Conservation (phyloP, 805 yeast genomes). For the Ogataea trehalophila region DNA sequence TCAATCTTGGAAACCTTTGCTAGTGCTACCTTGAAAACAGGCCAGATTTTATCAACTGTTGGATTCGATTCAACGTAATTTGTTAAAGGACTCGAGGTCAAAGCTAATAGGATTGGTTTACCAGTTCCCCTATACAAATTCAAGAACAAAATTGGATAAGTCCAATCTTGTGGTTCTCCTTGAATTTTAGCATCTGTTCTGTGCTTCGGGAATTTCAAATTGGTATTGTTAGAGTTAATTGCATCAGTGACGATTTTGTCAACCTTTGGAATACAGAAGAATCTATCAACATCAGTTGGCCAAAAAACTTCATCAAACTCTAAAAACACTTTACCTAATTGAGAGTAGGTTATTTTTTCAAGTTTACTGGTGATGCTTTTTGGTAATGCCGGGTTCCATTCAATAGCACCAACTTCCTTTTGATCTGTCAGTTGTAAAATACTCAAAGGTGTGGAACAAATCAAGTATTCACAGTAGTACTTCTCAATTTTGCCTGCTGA, state of each 20-base stretch:
- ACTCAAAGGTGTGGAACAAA: conserved; percentile 49
- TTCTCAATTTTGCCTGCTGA: conserved; percentile 2
- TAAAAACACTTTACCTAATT: conserved; percentile 43
- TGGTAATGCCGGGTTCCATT: conserved; percentile 35
- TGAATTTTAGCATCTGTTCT: conserved; percentile 7
- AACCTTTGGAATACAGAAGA: conserved; percentile 27
- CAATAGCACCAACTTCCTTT: conserved; percentile 24
- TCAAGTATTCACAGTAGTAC: conserved; percentile 34
- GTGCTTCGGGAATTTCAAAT: conserved; percentile 1
- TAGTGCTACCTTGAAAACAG: conserved; percentile 39
- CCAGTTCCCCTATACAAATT: conserved; percentile 26
- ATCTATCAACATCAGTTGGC: conserved; percentile 33
- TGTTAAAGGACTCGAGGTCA: conserved; percentile 48
- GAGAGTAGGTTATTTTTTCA: conserved; percentile 33
- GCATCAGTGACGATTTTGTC: conserved; percentile 23
- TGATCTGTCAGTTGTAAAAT: conserved; percentile 34
- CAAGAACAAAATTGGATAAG: conserved; percentile 26
- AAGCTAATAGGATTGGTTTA: conserved; percentile 38
- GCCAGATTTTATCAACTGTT: conserved; percentile 39
- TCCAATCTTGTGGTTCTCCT: conserved; percentile 20
- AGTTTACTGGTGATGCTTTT: conserved; percentile 22
- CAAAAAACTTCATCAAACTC: conserved; percentile 45
- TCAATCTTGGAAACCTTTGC: conserved; percentile 22
- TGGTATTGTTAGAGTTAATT: background rate
- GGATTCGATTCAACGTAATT: conserved; percentile 38